phyloP scores from a whole-genome alignment of 129 eudicot genomes.

The Apium graveolens region DNA sequence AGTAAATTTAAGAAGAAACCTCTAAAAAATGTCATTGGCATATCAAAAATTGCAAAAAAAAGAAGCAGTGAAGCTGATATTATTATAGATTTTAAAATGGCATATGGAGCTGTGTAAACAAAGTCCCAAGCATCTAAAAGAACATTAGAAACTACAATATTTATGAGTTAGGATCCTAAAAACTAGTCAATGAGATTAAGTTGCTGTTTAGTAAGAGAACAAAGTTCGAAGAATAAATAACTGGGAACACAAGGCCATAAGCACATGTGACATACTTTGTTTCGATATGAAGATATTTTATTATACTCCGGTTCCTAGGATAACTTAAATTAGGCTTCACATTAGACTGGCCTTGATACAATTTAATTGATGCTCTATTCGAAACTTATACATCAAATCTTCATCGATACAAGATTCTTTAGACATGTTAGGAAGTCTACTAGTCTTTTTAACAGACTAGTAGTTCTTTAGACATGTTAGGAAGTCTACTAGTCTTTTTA shows the following conservation, averaged over 20 bases:
- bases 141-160: not conserved
- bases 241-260: not conserved
- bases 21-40: not conserved
- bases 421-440: too few species aligned
- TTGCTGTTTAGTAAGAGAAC: not conserved
- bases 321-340: not conserved
- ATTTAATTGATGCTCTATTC: not conserved
- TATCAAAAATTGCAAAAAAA: not conserved
- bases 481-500: too few species aligned
- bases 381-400: not conserved
- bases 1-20: not conserved
- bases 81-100: not conserved
- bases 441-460: too few species aligned
- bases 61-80: not conserved
- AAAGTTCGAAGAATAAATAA: not conserved
- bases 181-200: not conserved
- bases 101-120: not conserved
- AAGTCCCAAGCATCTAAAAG: not conserved
- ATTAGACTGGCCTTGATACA: not conserved
- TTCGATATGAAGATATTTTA: not conserved
- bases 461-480: too few species aligned
- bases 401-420: not conserved
- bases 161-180: not conserved
- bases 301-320: not conserved
- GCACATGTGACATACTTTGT: not conserved